phyloP scores from a whole-genome alignment of 2,329 filamentous ascomycete genomes.

The Ceratocystiopsis brevicomis region DNA sequence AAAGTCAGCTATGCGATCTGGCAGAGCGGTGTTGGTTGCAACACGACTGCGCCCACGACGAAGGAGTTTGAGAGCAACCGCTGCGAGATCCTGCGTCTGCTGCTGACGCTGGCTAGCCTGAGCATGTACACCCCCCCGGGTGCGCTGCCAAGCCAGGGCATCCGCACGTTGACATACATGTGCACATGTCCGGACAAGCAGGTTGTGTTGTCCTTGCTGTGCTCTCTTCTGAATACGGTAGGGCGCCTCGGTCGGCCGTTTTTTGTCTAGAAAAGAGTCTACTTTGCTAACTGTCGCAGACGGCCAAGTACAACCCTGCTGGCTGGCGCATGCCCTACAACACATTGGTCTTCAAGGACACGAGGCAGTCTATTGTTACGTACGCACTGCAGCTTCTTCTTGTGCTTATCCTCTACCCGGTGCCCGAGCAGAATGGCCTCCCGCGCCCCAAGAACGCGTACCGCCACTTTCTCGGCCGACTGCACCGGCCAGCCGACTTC shows the following conservation, averaged over 20 bases:
- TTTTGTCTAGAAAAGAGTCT: constrained; percentile 4
- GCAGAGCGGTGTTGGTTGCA: constrained; percentile 95
- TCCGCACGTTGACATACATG: constrained; percentile 72
- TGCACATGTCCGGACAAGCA: constrained; percentile 81
- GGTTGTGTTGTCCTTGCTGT: constrained; percentile 71
- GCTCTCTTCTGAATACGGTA: constrained; percentile 86
- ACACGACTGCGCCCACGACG: constrained; percentile 68
- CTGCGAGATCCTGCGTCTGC: constrained; percentile 69
- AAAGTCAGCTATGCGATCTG: constrained; percentile 90
- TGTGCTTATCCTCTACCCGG: constrained; percentile 66
- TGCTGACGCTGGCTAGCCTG: constrained; percentile 72
- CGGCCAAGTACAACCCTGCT: constrained; percentile 87
- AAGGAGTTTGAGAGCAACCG: constrained; percentile 89
- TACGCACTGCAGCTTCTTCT: constrained; percentile 86
- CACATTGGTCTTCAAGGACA: constrained; percentile 76
- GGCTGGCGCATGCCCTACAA: constrained; percentile 91
- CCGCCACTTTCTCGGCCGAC: constrained; percentile 71
- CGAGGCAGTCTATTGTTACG: constrained; percentile 75
- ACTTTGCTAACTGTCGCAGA: constrained; percentile 26
- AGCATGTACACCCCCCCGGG: constrained; percentile 83
- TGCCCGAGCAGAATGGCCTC: constrained; percentile 30
- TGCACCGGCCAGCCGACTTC: constrained; percentile 90
- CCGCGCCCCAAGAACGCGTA: constrained; percentile 74
- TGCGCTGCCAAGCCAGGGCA: constrained; percentile 61
- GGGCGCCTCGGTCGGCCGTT: constrained; percentile 15